These are phyloP conservation scores for Aleurites moluccanus DNA, from an alignment of 441 rosid species.

Conservation along the genomic window DNA sequence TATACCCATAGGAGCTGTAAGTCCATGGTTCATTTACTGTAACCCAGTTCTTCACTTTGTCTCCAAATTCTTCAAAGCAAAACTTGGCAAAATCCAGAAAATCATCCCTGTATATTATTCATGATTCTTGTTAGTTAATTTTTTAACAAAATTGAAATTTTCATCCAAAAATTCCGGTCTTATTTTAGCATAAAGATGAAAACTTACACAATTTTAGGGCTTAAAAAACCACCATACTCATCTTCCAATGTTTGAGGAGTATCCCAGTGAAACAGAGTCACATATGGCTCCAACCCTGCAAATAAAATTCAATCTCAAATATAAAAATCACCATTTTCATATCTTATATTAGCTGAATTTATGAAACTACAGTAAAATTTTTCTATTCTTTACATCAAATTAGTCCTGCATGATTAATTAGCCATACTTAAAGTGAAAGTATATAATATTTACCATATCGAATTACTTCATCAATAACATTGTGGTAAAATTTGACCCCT, in stretches of 20 bases:
- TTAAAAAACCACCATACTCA: constrained; percentile 32
- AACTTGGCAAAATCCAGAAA: constrained; percentile 39
- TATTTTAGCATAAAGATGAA: too few species aligned
- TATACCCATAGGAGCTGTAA: background rate
- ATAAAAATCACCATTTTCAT: too few species aligned
- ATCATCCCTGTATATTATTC: constrained; percentile 31
- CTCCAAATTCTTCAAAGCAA: constrained; percentile 46
- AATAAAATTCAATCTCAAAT: background rate
- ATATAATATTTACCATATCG: constrained; percentile 35
- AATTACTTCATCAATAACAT: constrained; percentile 51
- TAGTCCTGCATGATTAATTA: background rate
- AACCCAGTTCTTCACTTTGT: constrained; percentile 48
- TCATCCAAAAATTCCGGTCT: too few species aligned
- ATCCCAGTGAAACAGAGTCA: constrained; percentile 39
- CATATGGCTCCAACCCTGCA: constrained; percentile 31
- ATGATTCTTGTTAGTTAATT: too few species aligned
- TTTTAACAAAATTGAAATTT: too few species aligned
- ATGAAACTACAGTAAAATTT: too few species aligned
- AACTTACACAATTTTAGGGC: constrained; percentile 36
- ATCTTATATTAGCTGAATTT: too few species aligned
- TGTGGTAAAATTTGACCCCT: constrained; percentile 31
- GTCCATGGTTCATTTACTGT: constrained; percentile 48
- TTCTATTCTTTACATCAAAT: too few species aligned
- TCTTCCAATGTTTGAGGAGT: constrained; percentile 36
- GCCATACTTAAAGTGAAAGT: too few species aligned